phyloP scores from a whole-genome alignment of 2,329 filamentous ascomycete species.

The Trichoderma guizhouense region DNA sequence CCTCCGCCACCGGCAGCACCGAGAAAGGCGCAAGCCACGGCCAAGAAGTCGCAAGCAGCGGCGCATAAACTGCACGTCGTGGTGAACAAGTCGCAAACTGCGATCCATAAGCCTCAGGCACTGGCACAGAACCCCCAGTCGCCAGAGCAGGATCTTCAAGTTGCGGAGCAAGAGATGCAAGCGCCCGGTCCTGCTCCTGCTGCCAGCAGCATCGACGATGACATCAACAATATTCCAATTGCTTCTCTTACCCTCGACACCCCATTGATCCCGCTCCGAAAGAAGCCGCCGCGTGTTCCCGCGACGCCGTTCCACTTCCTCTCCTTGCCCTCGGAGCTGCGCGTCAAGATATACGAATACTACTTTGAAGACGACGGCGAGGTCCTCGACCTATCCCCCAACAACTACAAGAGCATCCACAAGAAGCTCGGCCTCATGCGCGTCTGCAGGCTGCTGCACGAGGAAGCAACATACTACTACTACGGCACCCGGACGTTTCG shows the following conservation, averaged over 20 bases:
- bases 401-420: slow-evolving; percentile 61
- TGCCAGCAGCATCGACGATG: slow-evolving; percentile 38
- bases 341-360: slow-evolving; percentile 64
- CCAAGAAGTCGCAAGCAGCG: slow-evolving; percentile 4
- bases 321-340: slow-evolving; percentile 65
- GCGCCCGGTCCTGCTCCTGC: neutral
- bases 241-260: slow-evolving; percentile 43
- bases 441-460: slow-evolving; percentile 57
- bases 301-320: slow-evolving; percentile 61
- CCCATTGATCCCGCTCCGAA: slow-evolving; percentile 30
- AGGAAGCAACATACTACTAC: slow-evolving; percentile 63
- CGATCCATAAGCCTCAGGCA: neutral
- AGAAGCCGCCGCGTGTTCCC: slow-evolving; percentile 32
- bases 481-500: slow-evolving; percentile 62
- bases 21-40: neutral
- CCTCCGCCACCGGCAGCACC: neutral
- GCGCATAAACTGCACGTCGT: neutral
- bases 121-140: neutral
- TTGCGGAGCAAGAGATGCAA: neutral
- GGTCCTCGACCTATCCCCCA: slow-evolving; percentile 64
- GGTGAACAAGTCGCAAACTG: neutral
- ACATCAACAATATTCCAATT: slow-evolving; percentile 40
- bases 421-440: slow-evolving; percentile 59
- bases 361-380: slow-evolving; percentile 54
- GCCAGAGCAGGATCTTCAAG: neutral